phyloP scores from a whole-genome alignment of 192 early-diverging fungal genomes.

The Ramicandelaber brevisporus region DNA sequence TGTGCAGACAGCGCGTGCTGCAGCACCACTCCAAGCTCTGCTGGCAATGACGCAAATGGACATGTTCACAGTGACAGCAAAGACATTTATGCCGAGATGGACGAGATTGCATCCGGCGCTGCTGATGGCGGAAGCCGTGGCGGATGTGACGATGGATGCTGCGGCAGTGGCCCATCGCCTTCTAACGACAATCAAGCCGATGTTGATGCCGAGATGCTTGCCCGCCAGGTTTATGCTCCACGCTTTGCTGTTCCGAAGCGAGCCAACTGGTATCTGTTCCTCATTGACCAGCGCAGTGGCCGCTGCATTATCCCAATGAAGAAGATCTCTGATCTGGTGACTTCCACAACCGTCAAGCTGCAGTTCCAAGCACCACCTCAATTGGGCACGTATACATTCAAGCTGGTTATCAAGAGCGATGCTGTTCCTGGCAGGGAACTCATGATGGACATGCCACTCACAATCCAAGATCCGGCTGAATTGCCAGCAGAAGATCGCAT shows the following conservation, averaged over 20 bases:
- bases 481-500: conserved; percentile 46
- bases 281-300: conserved; percentile 64
- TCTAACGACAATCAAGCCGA: too few relatives aligned
- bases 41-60: conserved; percentile 6
- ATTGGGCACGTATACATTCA: conserved; percentile 56
- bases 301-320: conserved; percentile 52
- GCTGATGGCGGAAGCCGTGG: not conserved
- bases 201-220: too few relatives aligned
- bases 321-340: conserved; percentile 52
- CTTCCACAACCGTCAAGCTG: conserved; percentile 34
- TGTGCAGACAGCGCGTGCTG: too few relatives aligned
- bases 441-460: conserved; percentile 46
- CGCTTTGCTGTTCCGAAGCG: conserved; percentile 36
- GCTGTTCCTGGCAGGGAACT: conserved; percentile 66
- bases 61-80: too few relatives aligned
- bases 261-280: conserved; percentile 74
- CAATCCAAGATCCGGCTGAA: conserved; percentile 36
- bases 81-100: conserved; percentile 11
- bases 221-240: conserved; percentile 18
- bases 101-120: conserved; percentile 9
- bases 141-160: too few relatives aligned
- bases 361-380: conserved; percentile 88
- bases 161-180: too few relatives aligned
- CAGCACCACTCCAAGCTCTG: conserved; percentile 9
- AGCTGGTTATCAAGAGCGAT: conserved; percentile 70